Conservation (phyloP, 2,329 filamentous ascomycete species). For the Nigrospora oryzae region DNA sequence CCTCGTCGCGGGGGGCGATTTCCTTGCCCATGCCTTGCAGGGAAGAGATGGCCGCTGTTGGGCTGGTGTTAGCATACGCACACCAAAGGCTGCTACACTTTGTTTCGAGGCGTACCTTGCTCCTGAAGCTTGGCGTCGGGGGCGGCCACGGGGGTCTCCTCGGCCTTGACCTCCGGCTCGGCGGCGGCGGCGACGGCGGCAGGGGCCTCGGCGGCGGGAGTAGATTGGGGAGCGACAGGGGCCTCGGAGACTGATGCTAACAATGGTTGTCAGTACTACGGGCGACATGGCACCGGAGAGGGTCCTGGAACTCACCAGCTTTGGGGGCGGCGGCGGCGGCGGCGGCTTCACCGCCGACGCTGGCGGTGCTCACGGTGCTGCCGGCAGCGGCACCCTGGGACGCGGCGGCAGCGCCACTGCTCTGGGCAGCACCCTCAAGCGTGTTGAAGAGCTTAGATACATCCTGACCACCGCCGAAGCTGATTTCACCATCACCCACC, state of each 20-base stretch:
- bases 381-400: conserved; percentile 6
- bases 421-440: conserved; percentile 34
- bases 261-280: conserved; percentile 3
- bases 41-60: conserved; percentile 30
- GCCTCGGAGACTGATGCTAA: conserved; percentile 5
- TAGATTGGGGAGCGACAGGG: conserved; percentile 6
- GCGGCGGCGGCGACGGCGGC: conserved; percentile 2
- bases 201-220: conserved; percentile 11
- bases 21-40: conserved; percentile 41
- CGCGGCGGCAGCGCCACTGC: conserved; percentile 17
- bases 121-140: conserved; percentile 23
- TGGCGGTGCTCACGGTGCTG: conserved; percentile 1
- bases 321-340: conserved; percentile 11
- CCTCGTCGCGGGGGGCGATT: conserved; percentile 30
- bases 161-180: neutral
- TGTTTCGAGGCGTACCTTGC: conserved; percentile 20
- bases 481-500: conserved; percentile 25
- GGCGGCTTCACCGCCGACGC: conserved; percentile 10
- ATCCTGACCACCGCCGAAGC: conserved; percentile 31
- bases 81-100: neutral
- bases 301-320: conserved; percentile 4
- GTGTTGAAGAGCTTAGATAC: conserved; percentile 35
- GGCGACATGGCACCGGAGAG: neutral
- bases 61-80: conserved; percentile 6
- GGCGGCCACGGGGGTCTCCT: conserved; percentile 6